phyloP scores from a whole-genome alignment of 805 yeast genomes.

The Candida takata region DNA sequence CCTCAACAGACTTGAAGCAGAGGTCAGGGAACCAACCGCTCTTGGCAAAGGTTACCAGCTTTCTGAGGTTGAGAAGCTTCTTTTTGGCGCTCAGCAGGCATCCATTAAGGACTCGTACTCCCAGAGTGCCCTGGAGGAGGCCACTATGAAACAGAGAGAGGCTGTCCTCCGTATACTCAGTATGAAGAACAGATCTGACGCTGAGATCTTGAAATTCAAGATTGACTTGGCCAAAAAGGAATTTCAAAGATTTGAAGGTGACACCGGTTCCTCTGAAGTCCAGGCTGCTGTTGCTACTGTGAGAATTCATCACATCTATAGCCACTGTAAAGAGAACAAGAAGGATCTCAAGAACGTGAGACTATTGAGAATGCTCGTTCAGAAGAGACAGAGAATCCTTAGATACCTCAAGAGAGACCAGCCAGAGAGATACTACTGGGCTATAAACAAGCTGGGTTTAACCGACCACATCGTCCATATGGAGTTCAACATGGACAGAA shows the following conservation, averaged over 20 bases:
- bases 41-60: slow-evolving; percentile 53
- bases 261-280: slow-evolving; percentile 92
- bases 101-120: slow-evolving; percentile 29
- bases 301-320: slow-evolving; percentile 67
- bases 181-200: slow-evolving; percentile 60
- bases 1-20: slow-evolving; percentile 57
- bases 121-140: slow-evolving; percentile 24
- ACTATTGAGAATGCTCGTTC: slow-evolving; percentile 73
- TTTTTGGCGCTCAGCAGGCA: slow-evolving; percentile 66
- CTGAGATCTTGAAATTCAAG: slow-evolving; percentile 52
- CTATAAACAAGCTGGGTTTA: slow-evolving; percentile 81
- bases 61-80: slow-evolving; percentile 64
- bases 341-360: slow-evolving; percentile 71
- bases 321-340: slow-evolving; percentile 60
- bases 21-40: slow-evolving; percentile 57
- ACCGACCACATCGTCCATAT: slow-evolving; percentile 69
- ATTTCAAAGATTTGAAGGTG: slow-evolving; percentile 79
- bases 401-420: slow-evolving; percentile 75
- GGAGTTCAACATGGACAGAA: slow-evolving; percentile 77
- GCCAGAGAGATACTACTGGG: slow-evolving; percentile 78
- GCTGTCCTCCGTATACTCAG: slow-evolving; percentile 66
- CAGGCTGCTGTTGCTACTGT: slow-evolving; percentile 90
- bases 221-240: slow-evolving; percentile 64
- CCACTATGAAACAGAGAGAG: slow-evolving; percentile 54
- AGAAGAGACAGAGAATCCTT: slow-evolving; percentile 77